Conservation (phyloP, 78 protist species). For the Planoprotostelium fungivorum region DNA sequence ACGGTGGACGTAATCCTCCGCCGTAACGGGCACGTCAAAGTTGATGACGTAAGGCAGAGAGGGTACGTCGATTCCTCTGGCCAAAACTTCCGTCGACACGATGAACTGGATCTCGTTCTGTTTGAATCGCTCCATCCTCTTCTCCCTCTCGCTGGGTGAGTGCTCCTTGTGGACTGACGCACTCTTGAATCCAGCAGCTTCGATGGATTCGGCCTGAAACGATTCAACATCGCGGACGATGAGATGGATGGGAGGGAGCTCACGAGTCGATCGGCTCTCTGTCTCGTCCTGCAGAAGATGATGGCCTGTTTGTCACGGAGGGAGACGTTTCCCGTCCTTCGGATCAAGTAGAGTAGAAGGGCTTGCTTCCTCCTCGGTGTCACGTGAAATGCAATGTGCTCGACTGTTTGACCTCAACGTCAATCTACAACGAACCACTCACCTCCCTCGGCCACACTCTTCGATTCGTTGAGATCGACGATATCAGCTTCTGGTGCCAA, state of each 20-base stretch:
- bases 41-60: constrained; percentile 26
- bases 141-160: constrained; percentile 70
- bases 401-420: background rate
- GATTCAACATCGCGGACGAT: background rate
- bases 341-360: background rate
- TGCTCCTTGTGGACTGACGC: constrained; percentile 57
- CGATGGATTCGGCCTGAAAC: constrained; percentile 7
- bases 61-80: constrained; percentile 89
- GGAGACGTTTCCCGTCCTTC: background rate
- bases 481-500: background rate
- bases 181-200: constrained; percentile 17
- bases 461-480: background rate
- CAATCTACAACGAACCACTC: background rate
- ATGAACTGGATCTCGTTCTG: constrained; percentile 34
- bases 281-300: constrained; percentile 18
- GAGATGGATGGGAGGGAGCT: background rate
- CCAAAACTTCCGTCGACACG: constrained; percentile 78
- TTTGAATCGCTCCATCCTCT: constrained; percentile 48
- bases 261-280: background rate
- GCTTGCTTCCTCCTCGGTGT: background rate
- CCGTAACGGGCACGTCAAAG: constrained; percentile 23
- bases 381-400: background rate
- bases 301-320: constrained; percentile 49
- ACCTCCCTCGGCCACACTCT: background rate
- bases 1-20: constrained; percentile 70